Percentiles rank a stretch among this genome's conserved stretches.
Conservation (phyloP, 768 basidiomycete genomes). For the Tephrocybe sp. region DNA sequence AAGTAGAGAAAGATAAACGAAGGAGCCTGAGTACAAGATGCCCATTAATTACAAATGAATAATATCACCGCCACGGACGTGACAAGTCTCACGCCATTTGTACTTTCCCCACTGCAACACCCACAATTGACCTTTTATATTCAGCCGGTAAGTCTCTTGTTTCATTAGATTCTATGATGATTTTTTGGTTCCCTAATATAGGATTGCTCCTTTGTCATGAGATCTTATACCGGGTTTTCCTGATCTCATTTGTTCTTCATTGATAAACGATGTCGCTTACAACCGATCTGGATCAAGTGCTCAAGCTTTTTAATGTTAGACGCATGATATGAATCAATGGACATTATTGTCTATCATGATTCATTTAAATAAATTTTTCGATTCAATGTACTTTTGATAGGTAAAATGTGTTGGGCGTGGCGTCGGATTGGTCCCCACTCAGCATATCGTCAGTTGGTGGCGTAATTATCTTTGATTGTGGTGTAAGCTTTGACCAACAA, state of each 20-base stretch:
- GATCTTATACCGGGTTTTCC: slow-evolving; percentile 45
- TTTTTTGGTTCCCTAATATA: slow-evolving; percentile 64
- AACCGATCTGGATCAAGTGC: no score
- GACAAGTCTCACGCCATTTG: slow-evolving; percentile 6
- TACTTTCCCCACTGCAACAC: slow-evolving; percentile 11
- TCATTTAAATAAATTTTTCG: no score
- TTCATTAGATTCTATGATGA: slow-evolving; percentile 37
- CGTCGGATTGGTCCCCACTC: no score
- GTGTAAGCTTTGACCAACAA: no score
- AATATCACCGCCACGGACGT: slow-evolving; percentile 10
- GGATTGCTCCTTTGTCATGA: slow-evolving; percentile 37
- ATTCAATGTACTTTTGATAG: no score
- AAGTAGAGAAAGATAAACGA: no score
- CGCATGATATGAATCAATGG: no score
- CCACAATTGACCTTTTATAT: slow-evolving; percentile 1
- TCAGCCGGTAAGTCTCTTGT: slow-evolving; percentile 22
- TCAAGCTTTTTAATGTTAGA: no score
- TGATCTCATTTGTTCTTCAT: slow-evolving; percentile 26
- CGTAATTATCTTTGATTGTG: no score
- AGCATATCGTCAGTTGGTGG: no score
- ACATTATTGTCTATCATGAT: no score
- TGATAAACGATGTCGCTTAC: not conserved
- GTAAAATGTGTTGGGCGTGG: no score
- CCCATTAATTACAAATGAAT: slow-evolving; percentile 15
- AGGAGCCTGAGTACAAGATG: slow-evolving; percentile 12